phyloP scores from a whole-genome alignment of 2,329 filamentous ascomycete genomes.

The Paracamarosporium sp. region DNA sequence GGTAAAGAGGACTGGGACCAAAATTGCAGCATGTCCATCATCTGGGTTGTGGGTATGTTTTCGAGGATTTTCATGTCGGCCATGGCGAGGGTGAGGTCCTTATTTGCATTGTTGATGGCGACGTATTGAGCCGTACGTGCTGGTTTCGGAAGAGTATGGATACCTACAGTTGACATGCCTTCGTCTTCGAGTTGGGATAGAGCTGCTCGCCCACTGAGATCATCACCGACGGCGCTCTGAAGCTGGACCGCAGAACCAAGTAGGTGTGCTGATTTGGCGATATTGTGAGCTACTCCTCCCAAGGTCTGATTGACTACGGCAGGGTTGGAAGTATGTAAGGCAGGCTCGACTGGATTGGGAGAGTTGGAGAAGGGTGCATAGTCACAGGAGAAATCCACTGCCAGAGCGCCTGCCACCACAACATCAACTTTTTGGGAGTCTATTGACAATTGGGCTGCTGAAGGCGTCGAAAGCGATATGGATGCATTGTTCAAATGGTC shows the following conservation, averaged over 20 bases:
- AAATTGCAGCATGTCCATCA: slow-evolving; percentile 15
- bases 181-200: slow-evolving; percentile 68
- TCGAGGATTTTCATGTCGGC: slow-evolving; percentile 90
- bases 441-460: slow-evolving; percentile 6
- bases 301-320: slow-evolving; percentile 80
- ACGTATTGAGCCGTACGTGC: slow-evolving; percentile 88
- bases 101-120: slow-evolving; percentile 82
- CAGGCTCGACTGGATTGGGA: slow-evolving; percentile 50
- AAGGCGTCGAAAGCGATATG: slow-evolving; percentile 15
- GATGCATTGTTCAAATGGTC: slow-evolving; percentile 21
- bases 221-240: slow-evolving; percentile 82
- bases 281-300: slow-evolving; percentile 91
- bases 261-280: slow-evolving; percentile 81
- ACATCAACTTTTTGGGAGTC: slow-evolving; percentile 59
- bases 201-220: slow-evolving; percentile 77
- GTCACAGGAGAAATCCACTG: slow-evolving; percentile 87
- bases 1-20: slow-evolving; percentile 19
- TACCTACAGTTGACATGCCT: slow-evolving; percentile 69
- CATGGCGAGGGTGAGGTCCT: slow-evolving; percentile 89
- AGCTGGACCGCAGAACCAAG: slow-evolving; percentile 72
- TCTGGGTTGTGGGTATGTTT: slow-evolving; percentile 35
- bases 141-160: slow-evolving; percentile 55
- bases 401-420: slow-evolving; percentile 89
- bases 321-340: slow-evolving; percentile 83
- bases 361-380: slow-evolving; percentile 60